phyloP scores from a whole-genome alignment of 768 basidiomycete species.

The Neoboletus brunneissimus region DNA sequence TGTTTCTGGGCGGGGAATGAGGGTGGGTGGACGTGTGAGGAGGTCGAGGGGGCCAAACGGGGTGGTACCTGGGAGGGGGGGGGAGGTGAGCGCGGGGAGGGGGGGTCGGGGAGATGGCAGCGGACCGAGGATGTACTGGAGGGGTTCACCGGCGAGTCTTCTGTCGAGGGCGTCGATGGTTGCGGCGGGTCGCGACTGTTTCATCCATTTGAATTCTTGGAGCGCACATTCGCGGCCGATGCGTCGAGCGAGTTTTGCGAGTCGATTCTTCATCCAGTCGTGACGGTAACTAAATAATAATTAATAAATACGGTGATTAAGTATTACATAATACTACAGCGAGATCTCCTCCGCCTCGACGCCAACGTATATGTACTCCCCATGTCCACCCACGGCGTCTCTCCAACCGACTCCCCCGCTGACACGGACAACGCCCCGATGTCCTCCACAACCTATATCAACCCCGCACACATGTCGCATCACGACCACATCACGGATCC shows the following conservation, averaged over 20 bases:
- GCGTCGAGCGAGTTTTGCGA: constrained; percentile 30
- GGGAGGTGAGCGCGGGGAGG: not conserved
- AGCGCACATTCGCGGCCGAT: constrained; percentile 37
- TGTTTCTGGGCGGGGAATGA: constrained; percentile 96
- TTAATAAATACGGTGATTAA: not conserved
- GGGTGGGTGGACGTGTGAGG: constrained; percentile 68
- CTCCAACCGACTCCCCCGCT: not conserved
- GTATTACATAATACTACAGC: constrained; percentile 20
- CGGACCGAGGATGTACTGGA: constrained; percentile 89
- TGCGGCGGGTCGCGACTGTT: constrained; percentile 20
- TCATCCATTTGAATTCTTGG: constrained; percentile 53
- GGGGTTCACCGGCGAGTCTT: constrained; percentile 67
- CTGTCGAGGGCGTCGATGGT: constrained; percentile 63
- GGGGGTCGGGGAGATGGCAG: not conserved
- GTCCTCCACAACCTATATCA: constrained; percentile 35
- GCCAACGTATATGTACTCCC: constrained; percentile 12
- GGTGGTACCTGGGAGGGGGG: constrained; percentile 51
- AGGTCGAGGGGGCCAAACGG: constrained; percentile 86
- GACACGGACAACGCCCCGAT: not conserved
- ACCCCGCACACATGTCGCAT: constrained; percentile 41
- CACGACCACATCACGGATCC: constrained; percentile 28
- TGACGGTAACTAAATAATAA: not conserved
- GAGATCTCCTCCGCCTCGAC: constrained; percentile 13
- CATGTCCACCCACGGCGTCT: constrained; percentile 6
- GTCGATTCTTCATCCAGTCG: constrained; percentile 11